Base-by-base conservation (phyloP, 371 early-diverging fungal species). In the Apophysomyces variabilis region DNA sequence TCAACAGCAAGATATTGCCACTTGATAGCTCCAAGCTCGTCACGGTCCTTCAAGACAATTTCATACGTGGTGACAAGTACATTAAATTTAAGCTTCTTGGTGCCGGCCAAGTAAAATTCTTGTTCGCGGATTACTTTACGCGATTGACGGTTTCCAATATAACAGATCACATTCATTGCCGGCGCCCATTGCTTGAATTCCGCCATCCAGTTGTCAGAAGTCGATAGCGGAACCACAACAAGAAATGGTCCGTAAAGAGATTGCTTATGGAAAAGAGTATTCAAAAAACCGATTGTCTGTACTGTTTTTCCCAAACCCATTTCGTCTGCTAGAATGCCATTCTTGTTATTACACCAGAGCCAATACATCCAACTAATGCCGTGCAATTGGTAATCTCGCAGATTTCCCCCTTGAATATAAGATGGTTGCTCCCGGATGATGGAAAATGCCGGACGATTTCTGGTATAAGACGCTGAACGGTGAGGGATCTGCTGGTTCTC, bases 331-430 rank as follows among this genome's bases (percentile, higher is more conserved):
- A 98, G 73, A 65, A 99, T 97, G 16, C 96, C 98, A 73, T 98
- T 98, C 75, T 93, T 89, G 78, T 97, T 92, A 60, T 86, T 86
- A 67, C 95, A 94, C 99, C 99, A 99, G 36, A 97, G 82, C 70
- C 95, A 93, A n/a, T 98, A 93, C 91, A 99, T 94, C 99, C 99
- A 99, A 77, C 99, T 98, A 18, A 99, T 84, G 61, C 99, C 99
- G 36, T 93, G 91, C 38, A 99, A 77, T 78, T 99, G 99, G 75
- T 99, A 99, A 65, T 96, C 97, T 46, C 99, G 89, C 36, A 99
- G 87, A 67, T 92, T 84, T 6, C 97, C 97, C n/a, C 96, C 96
- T 1, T 72, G 72, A 58, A 98, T 79, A 67, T 92, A 97, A 16
- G 80, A 80, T 0, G 98, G 96, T 69, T 96, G 97, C 32, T 86